Evolutionary conservation across 305 asterid genomes (phyloP).

Genomic region (Plantago coronopus): DNA sequence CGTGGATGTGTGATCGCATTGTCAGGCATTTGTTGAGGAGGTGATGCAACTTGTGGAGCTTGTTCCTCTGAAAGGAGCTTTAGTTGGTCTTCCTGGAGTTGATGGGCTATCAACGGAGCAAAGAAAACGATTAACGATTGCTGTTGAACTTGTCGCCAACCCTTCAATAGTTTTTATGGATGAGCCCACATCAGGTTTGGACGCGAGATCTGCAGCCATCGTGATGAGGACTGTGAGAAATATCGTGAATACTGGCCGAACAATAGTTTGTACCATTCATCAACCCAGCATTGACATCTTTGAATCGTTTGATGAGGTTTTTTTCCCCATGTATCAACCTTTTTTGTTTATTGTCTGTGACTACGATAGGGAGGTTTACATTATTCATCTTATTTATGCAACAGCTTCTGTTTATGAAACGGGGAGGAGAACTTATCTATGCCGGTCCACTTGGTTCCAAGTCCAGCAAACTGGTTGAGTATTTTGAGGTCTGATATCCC

Average conservation of each 20-base stretch:
- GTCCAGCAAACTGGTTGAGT: constrained; percentile 73
- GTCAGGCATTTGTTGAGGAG: constrained; percentile 92
- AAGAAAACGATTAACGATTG: constrained; percentile 91
- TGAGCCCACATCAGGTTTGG: constrained; percentile 97
- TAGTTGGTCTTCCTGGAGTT: constrained; percentile 93
- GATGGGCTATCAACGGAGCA: constrained; percentile 95
- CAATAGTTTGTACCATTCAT: constrained; percentile 96
- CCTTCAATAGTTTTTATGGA: constrained; percentile 95
- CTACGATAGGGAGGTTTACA: constrained; percentile 1
- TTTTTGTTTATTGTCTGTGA: constrained; percentile 15
- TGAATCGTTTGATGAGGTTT: constrained; percentile 95
- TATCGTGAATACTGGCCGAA: constrained; percentile 91
- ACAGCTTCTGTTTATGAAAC: constrained; percentile 91
- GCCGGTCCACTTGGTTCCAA: constrained; percentile 92
- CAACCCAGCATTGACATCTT: constrained; percentile 98
- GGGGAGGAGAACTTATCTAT: constrained; percentile 93
- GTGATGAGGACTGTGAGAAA: constrained; percentile 98
- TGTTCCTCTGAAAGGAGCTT: constrained; percentile 72
- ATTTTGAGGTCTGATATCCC: constrained; percentile 65
- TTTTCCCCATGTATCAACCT: constrained; percentile 9
- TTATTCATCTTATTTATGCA: constrained; percentile 26
- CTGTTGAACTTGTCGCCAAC: constrained; percentile 92
- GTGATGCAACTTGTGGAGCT: constrained; percentile 99
- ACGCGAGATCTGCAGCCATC: constrained; percentile 96
- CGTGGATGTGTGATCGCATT: constrained; percentile 24